These are phyloP conservation scores for Castanospermum australe DNA, from an alignment of 306 rosid genomes.

Conservation along the genomic window DNA sequence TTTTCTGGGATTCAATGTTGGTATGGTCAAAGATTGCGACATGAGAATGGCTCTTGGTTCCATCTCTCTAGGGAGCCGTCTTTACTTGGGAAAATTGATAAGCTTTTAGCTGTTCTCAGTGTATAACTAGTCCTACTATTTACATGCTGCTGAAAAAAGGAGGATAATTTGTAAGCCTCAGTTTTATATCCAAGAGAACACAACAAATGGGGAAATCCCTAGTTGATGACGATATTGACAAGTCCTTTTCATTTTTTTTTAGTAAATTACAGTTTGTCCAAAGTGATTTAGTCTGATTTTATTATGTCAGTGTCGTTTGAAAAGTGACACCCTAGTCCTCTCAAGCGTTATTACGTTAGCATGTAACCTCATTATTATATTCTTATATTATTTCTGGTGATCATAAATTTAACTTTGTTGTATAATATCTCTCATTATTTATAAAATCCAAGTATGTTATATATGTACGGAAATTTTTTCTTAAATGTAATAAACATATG, in stretches of 20 bases:
- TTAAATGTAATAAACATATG: too few species aligned
- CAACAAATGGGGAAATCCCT: background rate
- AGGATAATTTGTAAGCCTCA: background rate
- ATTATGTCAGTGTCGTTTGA: background rate
- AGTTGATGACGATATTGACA: background rate
- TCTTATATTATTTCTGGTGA: too few species aligned
- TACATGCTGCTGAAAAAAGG: background rate
- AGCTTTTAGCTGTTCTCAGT: background rate
- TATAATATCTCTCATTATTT: too few species aligned
- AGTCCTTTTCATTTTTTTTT: background rate
- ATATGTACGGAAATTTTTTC: too few species aligned
- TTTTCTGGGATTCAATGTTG: conserved; percentile 15
- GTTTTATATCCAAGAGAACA: background rate
- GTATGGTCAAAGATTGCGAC: background rate
- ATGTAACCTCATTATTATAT: too few species aligned
- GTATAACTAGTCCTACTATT: background rate
- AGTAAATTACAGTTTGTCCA: background rate
- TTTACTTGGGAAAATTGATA: background rate
- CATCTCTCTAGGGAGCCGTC: background rate
- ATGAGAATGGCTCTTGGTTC: background rate
- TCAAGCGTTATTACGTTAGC: background rate
- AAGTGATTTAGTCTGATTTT: background rate
- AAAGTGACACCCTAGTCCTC: background rate
- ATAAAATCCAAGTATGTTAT: too few species aligned
- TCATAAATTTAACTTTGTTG: background rate